These are phyloP conservation scores for Colletotrichum orbiculare DNA, from an alignment of 2,329 filamentous ascomycete species.

Conservation along the genomic window DNA sequence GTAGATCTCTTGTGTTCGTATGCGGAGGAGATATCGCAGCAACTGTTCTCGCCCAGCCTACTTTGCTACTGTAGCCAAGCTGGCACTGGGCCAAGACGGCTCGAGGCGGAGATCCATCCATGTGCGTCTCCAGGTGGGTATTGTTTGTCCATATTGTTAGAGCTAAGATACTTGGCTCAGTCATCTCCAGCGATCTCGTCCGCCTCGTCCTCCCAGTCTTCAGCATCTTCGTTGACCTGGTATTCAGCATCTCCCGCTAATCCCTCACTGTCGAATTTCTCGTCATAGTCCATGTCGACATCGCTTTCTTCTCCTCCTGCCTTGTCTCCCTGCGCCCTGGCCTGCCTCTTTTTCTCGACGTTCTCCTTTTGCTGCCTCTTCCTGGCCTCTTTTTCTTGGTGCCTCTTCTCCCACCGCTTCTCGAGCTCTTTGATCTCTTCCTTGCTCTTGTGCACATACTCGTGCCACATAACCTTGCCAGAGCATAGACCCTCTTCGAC, in stretches of 20 bases:
- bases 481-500: slow-evolving; percentile 93
- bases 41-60: no score
- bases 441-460: slow-evolving; percentile 87
- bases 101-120: no score
- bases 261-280: slow-evolving; percentile 64
- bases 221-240: slow-evolving; percentile 60
- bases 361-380: slow-evolving; percentile 89
- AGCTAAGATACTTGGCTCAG: not conserved
- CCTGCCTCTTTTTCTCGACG: slow-evolving; percentile 83
- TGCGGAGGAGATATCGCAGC: no score
- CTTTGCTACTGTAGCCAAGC: no score
- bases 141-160: slow-evolving; percentile 6
- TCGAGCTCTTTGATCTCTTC: slow-evolving; percentile 84
- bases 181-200: slow-evolving; percentile 50
- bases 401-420: slow-evolving; percentile 81
- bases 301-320: slow-evolving; percentile 49
- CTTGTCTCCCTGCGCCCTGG: slow-evolving; percentile 50
- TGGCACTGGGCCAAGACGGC: no score
- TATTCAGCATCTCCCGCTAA: slow-evolving; percentile 62
- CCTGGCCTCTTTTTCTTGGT: slow-evolving; percentile 83
- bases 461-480: slow-evolving; percentile 97
- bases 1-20: no score
- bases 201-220: slow-evolving; percentile 64
- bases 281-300: slow-evolving; percentile 55
- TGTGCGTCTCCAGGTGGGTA: slow-evolving; percentile 11